Evolutionary conservation across 306 rosid species (phyloP), one percentile per base, ranked within the genome.

Genomic region (Acacia crassicarpa): DNA sequence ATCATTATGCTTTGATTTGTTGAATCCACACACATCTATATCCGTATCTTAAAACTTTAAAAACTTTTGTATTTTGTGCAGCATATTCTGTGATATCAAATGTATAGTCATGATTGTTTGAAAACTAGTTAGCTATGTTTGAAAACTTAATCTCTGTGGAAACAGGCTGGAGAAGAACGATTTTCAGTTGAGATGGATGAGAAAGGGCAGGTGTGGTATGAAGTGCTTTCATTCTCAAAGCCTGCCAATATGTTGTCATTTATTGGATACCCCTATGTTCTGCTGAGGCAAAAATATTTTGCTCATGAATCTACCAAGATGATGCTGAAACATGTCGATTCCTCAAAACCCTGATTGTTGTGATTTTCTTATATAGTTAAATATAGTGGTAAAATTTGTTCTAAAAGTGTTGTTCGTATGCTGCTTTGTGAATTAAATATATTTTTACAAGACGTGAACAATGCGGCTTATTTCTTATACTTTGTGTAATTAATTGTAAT

Each of bases 101-200:
- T 56, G 0, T 56, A 14, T n/a, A n/a, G 23, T 22, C 5, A 58
- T 22, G 65, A 2, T 9, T 58, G 14, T 58, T 58, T 14, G 67
- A 6, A 38, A 38, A 38, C 35, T 46, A 15, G 51, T 66, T n/a
- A 38, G 9, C 46, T 68, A 44, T 68, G 53, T 67, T 19, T 67
- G 46, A 71, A 65, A 11, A 71, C 74, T 62, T 35, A 23, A 69
- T 81, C n/a, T 82, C 65, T 82, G 56, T 59, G 38, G 73, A 67
- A 53, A 75, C 94, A 95, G 99, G 97, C 97, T 3, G 99, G 98
- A 71, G 99, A 95, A 84, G 99, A 95, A 69, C 89, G 98, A 6
- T 95, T 95, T 87, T 89, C 97, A 44, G 71, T 95, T 17, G 94
- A 91, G 89, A 83, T 95, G 76, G 99, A 95, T 27, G 91, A 85